Percentiles rank a stretch among this genome's conserved stretches.
These are phyloP conservation scores for Rhynchospora pubera DNA, from an alignment of 176 grass and related monocot species.

Conservation along the genomic window DNA sequence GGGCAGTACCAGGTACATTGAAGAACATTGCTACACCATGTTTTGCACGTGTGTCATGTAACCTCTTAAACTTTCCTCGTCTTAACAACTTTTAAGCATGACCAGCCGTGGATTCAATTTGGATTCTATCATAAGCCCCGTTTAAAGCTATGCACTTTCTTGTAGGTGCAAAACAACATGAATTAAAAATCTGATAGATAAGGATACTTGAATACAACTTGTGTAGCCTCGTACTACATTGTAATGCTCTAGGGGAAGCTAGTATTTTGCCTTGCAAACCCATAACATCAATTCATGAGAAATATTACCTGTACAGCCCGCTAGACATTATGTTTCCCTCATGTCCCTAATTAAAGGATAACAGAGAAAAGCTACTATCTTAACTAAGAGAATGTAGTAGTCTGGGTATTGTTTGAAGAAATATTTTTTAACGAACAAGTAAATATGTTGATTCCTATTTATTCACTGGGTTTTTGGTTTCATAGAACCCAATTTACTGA, in stretches of 20 bases:
- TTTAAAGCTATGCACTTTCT: slow-evolving; percentile 4
- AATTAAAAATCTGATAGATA: background rate
- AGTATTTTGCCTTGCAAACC: background rate
- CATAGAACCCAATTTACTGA: too few species aligned
- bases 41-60: background rate
- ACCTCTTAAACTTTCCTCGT: background rate
- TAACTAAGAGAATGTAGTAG: background rate
- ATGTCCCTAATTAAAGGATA: background rate
- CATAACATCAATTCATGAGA: background rate
- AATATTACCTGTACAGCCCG: background rate
- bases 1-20: slow-evolving; percentile 74
- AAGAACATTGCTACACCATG: background rate
- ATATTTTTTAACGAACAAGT: background rate
- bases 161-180: background rate
- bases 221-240: background rate
- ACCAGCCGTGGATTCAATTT: background rate
- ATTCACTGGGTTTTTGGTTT: background rate
- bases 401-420: too few species aligned
- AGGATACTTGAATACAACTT: background rate
- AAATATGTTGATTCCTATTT: background rate
- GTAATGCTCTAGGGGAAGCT: background rate
- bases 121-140: background rate
- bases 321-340: background rate
- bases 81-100: background rate
- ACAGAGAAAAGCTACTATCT: background rate